phyloP scores from a whole-genome alignment of 2,329 filamentous ascomycete genomes.

The Drechslerella dactyloides region DNA sequence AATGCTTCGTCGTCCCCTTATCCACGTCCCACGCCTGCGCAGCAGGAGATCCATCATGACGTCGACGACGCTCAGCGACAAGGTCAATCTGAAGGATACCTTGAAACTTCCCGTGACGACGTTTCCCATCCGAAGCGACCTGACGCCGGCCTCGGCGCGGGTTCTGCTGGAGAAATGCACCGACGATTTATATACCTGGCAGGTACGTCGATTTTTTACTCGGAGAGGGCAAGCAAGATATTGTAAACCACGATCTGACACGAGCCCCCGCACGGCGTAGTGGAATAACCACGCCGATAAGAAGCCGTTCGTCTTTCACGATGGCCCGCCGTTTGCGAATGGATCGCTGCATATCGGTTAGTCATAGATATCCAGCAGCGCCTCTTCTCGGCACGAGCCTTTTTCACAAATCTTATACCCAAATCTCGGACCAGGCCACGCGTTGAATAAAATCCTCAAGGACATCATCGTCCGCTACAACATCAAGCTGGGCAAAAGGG shows the following conservation, averaged over 20 bases:
- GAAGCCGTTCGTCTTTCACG: conserved; percentile 79
- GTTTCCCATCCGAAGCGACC: conserved; percentile 63
- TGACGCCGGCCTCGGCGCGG: conserved; percentile 56
- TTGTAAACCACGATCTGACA: conserved; percentile 39
- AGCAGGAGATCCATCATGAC: conserved; percentile 49
- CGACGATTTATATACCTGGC: conserved; percentile 90
- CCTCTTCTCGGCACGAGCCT: not conserved
- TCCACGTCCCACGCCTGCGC: conserved; percentile 20
- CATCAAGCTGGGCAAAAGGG: conserved; percentile 75
- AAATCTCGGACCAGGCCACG: conserved; percentile 69
- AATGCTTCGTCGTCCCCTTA: conserved; percentile 42
- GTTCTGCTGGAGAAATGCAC: conserved; percentile 76
- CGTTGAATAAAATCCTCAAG: conserved; percentile 95
- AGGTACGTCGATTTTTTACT: conserved; percentile 60
- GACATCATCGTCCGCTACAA: conserved; percentile 87
- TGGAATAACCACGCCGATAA: conserved; percentile 62
- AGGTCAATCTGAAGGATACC: conserved; percentile 56
- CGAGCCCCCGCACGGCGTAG: conserved; percentile 26
- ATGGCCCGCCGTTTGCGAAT: conserved; percentile 97
- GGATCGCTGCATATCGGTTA: conserved; percentile 76
- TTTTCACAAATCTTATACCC: conserved; percentile 4
- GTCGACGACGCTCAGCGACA: conserved; percentile 29
- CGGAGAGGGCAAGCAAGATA: not conserved
- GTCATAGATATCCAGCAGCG: not conserved
- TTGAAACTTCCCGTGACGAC: conserved; percentile 73